Evolutionary conservation across 306 rosid genomes (phyloP).

Genomic region (Luffa aegyptiaca): DNA sequence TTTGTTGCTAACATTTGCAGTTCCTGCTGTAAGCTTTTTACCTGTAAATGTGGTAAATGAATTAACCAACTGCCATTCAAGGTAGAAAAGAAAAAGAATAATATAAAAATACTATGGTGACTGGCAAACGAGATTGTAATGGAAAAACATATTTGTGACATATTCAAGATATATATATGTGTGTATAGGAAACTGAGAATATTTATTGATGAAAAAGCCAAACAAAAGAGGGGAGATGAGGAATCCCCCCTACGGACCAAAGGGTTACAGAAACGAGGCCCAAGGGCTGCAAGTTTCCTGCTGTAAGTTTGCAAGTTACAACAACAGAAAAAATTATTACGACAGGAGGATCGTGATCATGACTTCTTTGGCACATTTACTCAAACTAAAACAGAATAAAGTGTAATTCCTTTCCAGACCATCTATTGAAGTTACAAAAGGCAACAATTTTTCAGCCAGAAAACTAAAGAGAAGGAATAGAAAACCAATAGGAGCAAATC

Average conservation of each 20-base stretch:
- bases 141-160: not conserved
- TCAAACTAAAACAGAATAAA: not conserved
- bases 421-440: not conserved
- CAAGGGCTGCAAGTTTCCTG: too few species aligned
- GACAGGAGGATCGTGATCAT: not conserved
- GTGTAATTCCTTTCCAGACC: not conserved
- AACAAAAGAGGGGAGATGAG: too few species aligned
- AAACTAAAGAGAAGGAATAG: not conserved
- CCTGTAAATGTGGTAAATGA: constrained; percentile 35
- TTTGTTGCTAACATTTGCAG: constrained; percentile 42
- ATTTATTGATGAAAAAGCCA: too few species aligned
- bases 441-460: not conserved
- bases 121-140: not conserved
- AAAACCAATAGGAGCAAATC: not conserved
- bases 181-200: too few species aligned
- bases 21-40: constrained; percentile 60
- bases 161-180: too few species aligned
- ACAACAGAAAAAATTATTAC: not conserved
- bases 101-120: not conserved
- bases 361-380: not conserved
- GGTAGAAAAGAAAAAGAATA: not conserved
- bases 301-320: not conserved
- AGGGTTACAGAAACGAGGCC: too few species aligned
- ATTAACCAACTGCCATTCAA: not conserved
- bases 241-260: too few species aligned